Evolutionary conservation across 208 protist species (phyloP), one percentile per base, ranked within the genome.

Genomic region (Trypanosoma rangeli): DNA sequence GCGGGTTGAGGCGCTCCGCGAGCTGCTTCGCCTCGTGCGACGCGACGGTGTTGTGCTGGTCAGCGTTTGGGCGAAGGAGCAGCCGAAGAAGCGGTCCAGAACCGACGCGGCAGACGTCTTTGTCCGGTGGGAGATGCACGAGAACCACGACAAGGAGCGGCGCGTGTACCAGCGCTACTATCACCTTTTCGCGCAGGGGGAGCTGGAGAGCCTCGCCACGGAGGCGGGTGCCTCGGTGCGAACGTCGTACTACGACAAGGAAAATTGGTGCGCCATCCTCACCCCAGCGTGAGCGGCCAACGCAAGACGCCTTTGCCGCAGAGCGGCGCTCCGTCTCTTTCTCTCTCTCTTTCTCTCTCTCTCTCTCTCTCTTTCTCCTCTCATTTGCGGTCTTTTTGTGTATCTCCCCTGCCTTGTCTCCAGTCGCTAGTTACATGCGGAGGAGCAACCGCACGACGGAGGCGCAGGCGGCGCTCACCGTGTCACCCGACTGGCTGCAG

Each of bases 231-330:
- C 60, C 9, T 39, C 48, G 3, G 68, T 88, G 3, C 48, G 59
- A 35, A 64, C 85, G 37, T 85, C 79, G 5, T 97, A 94, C 70
- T 96, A 89, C 56, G 93, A 97, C 68, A 82, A 87, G 54, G 90
- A 97, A 56, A 97, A 97, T 65, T 97, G 93, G 90, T 93, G 86
- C 55, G 73, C 94, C 10, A 49, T 90, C 15, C 29, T 92, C 20
- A 57, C 88, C 68, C 26, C 12, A 22, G 53, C 42, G 42, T 46
- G 42, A 46, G 42, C 4, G 7, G 42, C 3, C 8, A 42, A 20
- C 42, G 42, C 8, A 5, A 16, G 42, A 16, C 13, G 15, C 15
- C 42, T 33, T 3, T 56, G 37, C 15, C 20, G 24, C 7, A 29
- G 15, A 4, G 9, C n/a, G 50, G 3, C 20, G 50, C 16, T 9